phyloP scores from a whole-genome alignment of 75 land plant species.

The Chamaecyparis obtusa region DNA sequence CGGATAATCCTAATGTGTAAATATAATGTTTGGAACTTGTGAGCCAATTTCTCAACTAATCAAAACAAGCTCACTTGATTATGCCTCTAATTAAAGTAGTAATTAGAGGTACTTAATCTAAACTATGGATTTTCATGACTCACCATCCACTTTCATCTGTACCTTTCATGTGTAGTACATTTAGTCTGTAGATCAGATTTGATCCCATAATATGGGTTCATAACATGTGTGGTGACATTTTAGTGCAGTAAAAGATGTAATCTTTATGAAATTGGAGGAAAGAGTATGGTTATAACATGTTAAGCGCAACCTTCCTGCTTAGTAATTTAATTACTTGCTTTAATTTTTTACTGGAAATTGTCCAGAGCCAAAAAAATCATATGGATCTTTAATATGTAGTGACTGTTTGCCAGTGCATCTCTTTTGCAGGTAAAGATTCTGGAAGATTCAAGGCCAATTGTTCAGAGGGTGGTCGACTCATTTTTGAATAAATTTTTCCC shows the following conservation, averaged over 20 bases:
- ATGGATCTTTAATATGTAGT: background rate
- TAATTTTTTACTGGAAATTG: background rate
- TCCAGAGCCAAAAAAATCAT: background rate
- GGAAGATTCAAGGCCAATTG: constrained; percentile 61
- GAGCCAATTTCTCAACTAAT: background rate
- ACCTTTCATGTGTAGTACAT: background rate
- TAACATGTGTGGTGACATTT: background rate
- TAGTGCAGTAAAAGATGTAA: background rate
- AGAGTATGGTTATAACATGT: background rate
- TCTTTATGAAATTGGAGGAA: background rate
- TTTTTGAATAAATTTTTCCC: constrained; percentile 85
- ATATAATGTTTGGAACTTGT: background rate
- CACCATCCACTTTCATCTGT: background rate
- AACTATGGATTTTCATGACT: background rate
- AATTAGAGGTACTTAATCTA: background rate
- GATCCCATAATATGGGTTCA: background rate
- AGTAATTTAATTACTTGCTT: background rate
- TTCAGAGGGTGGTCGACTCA: constrained; percentile 60
- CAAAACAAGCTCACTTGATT: background rate
- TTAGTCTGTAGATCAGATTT: background rate
- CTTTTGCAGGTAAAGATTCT: constrained; percentile 49
- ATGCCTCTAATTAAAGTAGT: background rate
- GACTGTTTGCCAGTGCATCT: background rate
- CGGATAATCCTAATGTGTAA: background rate
- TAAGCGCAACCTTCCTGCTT: background rate